These are phyloP conservation scores for Sporothrix humicola DNA, from an alignment of 2,329 filamentous ascomycete species.

Conservation along the genomic window DNA sequence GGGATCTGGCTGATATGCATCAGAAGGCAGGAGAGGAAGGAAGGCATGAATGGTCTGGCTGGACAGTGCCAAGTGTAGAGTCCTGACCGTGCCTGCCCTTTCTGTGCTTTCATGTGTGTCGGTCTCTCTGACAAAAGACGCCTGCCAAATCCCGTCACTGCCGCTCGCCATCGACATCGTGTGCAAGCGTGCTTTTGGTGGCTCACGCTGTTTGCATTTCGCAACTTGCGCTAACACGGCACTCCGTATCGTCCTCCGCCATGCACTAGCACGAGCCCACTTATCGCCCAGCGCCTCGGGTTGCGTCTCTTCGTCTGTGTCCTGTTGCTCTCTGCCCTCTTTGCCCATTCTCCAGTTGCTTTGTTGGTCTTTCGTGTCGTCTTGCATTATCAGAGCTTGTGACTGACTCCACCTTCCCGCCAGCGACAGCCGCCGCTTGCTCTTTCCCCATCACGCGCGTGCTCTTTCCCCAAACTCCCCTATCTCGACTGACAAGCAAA, in stretches of 20 bases:
- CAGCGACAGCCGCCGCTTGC: constrained; percentile 18
- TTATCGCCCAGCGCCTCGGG: constrained; percentile 25
- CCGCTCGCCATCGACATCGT: constrained; percentile 34
- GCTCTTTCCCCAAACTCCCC: constrained; percentile 2
- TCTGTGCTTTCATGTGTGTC: neutral
- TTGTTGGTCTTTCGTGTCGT: constrained; percentile 12
- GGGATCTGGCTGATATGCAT: neutral
- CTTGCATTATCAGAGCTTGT: constrained; percentile 15
- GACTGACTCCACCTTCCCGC: constrained; percentile 21
- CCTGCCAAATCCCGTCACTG: constrained; percentile 36
- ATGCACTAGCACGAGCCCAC: constrained; percentile 4
- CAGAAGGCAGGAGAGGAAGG: neutral
- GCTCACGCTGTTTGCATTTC: constrained; percentile 13
- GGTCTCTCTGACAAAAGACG: constrained; percentile 26
- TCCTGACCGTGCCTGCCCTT: too few relatives aligned
- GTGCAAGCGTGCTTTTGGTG: constrained; percentile 15
- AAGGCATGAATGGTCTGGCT: constrained; percentile 22
- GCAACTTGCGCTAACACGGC: neutral
- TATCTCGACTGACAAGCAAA: constrained; percentile 16
- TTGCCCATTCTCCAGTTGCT: neutral
- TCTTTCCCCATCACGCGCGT: constrained; percentile 18
- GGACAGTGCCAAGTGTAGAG: neutral
- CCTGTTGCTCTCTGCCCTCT: neutral
- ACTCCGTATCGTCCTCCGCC: neutral
- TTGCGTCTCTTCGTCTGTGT: constrained; percentile 1